phyloP scores from a whole-genome alignment of 179 eudicot genomes.

The Spinacia oleracea region DNA sequence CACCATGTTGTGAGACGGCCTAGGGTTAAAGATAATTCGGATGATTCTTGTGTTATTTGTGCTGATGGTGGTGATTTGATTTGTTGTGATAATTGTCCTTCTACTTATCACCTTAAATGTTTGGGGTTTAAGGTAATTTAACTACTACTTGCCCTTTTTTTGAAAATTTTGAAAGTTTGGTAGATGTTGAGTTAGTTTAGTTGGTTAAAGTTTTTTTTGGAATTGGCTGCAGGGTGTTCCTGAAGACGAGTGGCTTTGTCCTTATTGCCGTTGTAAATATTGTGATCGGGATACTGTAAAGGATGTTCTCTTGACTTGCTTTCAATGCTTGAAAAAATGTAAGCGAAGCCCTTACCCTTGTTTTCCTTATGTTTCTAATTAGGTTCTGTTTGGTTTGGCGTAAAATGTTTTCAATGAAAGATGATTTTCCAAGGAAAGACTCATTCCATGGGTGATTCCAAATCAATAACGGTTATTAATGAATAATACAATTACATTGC shows the following conservation, averaged over 20 bases:
- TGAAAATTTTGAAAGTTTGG: background rate
- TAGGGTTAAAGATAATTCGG: constrained; percentile 34
- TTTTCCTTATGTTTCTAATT: background rate
- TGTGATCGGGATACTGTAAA: constrained; percentile 28
- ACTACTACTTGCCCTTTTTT: background rate
- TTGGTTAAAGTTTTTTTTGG: too few species aligned
- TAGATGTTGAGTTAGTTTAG: background rate
- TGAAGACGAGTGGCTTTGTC: constrained; percentile 43
- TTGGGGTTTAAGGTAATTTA: constrained; percentile 44
- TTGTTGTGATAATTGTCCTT: constrained; percentile 55
- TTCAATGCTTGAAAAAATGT: constrained; percentile 55
- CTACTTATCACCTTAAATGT: constrained; percentile 57
- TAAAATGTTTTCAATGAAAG: too few species aligned
- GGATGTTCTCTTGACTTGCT: constrained; percentile 30
- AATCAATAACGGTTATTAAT: too few species aligned
- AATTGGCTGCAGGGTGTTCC: constrained; percentile 49
- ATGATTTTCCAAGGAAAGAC: too few species aligned
- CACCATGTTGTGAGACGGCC: constrained; percentile 17
- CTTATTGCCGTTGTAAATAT: constrained; percentile 52
- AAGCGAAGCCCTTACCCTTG: background rate
- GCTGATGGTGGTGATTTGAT: constrained; percentile 63
- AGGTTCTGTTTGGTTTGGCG: too few species aligned
- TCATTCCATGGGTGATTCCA: too few species aligned
- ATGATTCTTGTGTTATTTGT: constrained; percentile 62
- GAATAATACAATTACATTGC: too few species aligned